phyloP scores from a whole-genome alignment of 2,329 filamentous ascomycete species.

The Penicillium griseofulvum region DNA sequence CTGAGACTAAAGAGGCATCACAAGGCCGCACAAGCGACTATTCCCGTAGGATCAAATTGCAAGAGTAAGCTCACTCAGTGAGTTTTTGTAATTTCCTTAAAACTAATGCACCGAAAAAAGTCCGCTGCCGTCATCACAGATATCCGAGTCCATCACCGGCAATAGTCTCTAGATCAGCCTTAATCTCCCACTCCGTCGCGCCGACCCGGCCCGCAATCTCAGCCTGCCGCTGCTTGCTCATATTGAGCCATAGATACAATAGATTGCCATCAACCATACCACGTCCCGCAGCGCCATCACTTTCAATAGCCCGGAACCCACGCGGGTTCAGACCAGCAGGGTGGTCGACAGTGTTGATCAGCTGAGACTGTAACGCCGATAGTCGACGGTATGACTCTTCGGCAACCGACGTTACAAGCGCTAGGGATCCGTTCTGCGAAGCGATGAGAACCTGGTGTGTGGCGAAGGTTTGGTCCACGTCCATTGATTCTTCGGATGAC shows the following conservation, averaged over 20 bases:
- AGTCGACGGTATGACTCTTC: constrained; percentile 83
- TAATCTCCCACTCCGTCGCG: constrained; percentile 63
- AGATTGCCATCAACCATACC: constrained; percentile 77
- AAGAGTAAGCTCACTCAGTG: not conserved
- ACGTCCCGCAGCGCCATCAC: constrained; percentile 52
- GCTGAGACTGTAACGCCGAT: constrained; percentile 74
- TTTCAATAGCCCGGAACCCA: constrained; percentile 64
- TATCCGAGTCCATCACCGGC: constrained; percentile 61
- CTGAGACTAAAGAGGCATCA: no score
- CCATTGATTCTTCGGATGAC: constrained; percentile 40
- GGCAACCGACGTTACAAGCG: constrained; percentile 71
- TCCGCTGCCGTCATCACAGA: constrained; percentile 24
- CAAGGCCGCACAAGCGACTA: no score
- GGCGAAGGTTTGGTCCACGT: constrained; percentile 33
- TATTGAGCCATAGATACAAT: constrained; percentile 70
- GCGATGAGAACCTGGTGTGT: constrained; percentile 63
- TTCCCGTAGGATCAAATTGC: not conserved
- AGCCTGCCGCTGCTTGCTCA: constrained; percentile 66
- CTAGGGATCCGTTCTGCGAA: constrained; percentile 72
- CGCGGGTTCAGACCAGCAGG: constrained; percentile 79
- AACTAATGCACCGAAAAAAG: not conserved
- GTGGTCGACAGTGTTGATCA: constrained; percentile 72
- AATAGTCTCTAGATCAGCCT: constrained; percentile 66
- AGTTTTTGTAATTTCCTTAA: not conserved
- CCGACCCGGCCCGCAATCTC: constrained; percentile 76